phyloP scores from a whole-genome alignment of 306 rosid species.

The Ceratonia siliqua region DNA sequence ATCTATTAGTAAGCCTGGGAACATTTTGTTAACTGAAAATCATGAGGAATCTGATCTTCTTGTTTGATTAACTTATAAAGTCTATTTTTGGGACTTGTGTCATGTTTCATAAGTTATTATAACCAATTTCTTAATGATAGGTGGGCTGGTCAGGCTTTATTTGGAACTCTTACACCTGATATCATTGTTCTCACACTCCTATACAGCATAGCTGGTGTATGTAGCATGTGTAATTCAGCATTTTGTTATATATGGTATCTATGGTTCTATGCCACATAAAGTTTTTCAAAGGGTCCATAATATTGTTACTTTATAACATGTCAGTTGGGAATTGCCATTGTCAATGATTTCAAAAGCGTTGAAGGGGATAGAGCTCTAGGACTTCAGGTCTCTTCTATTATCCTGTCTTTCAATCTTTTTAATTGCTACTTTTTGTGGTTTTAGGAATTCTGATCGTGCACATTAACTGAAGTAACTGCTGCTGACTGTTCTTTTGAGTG shows the following conservation, averaged over 20 bases:
- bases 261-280: slow-evolving; percentile 13
- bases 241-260: slow-evolving; percentile 18
- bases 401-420: slow-evolving; percentile 4
- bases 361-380: slow-evolving; percentile 99
- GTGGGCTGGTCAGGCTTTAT: slow-evolving; percentile 99
- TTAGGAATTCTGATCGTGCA: slow-evolving; percentile 17
- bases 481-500: slow-evolving; percentile 29
- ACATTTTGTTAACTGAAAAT: background rate
- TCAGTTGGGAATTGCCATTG: slow-evolving; percentile 96
- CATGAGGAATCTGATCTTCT: background rate
- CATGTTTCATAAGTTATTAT: background rate
- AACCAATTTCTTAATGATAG: slow-evolving; percentile 48
- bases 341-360: slow-evolving; percentile 94
- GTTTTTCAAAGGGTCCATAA: background rate
- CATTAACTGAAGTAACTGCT: slow-evolving; percentile 20
- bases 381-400: slow-evolving; percentile 69
- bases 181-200: slow-evolving; percentile 79
- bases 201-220: slow-evolving; percentile 97
- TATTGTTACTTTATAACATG: slow-evolving; percentile 29
- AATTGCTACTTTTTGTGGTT: slow-evolving; percentile 3
- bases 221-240: slow-evolving; percentile 36
- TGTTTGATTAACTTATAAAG: background rate
- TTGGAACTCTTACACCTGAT: slow-evolving; percentile 95
- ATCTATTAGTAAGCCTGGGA: background rate
- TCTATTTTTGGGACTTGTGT: background rate